These are phyloP conservation scores for Cardiospermum halicacabum DNA, from an alignment of 345 rosid genomes.

Conservation along the genomic window DNA sequence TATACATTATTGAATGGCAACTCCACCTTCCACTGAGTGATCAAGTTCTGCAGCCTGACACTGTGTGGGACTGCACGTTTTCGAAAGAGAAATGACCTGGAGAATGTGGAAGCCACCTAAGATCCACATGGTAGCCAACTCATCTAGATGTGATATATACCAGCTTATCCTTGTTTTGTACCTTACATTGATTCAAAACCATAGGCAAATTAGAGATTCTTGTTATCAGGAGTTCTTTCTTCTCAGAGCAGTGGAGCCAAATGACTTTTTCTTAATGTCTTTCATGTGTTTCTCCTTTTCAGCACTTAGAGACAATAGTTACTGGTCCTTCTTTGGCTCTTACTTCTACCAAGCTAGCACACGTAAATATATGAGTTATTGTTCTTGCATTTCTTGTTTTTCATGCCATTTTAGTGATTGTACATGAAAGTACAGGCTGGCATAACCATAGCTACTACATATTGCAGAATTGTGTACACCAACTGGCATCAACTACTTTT, in stretches of 20 bases:
- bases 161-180: conserved; percentile 20
- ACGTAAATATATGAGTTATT: conserved; percentile 5
- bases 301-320: conserved; percentile 12
- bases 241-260: conserved; percentile 6
- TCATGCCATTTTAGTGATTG: background rate
- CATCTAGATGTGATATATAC: conserved; percentile 22
- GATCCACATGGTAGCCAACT: conserved; percentile 21
- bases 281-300: conserved; percentile 3
- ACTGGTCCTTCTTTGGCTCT: conserved; percentile 19
- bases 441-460: background rate
- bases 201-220: background rate
- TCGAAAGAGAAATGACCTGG: conserved; percentile 5
- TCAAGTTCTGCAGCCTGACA: conserved; percentile 12
- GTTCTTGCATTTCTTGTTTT: background rate
- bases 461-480: background rate
- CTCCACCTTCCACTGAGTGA: conserved; percentile 13
- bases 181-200: conserved; percentile 5
- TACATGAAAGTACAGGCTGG: background rate
- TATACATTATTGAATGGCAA: background rate
- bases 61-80: background rate
- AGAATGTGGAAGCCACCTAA: conserved; percentile 28
- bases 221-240: conserved; percentile 11
- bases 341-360: conserved; percentile 1
- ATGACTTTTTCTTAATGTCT: conserved; percentile 18
- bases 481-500: background rate